These are phyloP conservation scores for Citrus australasica DNA, from an alignment of 345 rosid genomes.

Conservation along the genomic window DNA sequence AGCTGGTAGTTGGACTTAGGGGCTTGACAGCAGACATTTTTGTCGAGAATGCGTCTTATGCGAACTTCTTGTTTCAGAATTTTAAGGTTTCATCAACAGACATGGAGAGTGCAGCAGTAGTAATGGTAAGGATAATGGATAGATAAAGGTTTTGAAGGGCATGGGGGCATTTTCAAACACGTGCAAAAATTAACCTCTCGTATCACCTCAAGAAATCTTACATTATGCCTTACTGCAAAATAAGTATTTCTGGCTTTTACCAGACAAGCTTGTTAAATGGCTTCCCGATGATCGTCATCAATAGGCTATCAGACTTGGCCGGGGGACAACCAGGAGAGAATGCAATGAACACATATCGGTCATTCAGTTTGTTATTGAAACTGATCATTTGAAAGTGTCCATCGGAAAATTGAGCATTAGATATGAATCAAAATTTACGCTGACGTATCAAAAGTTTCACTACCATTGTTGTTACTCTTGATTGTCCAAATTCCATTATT, in stretches of 20 bases:
- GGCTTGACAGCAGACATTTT: constrained; percentile 47
- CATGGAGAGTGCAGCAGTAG: constrained; percentile 56
- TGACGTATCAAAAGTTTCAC: no score
- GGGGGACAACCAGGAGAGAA: constrained; percentile 39
- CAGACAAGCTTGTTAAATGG: constrained; percentile 58
- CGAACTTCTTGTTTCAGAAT: constrained; percentile 30
- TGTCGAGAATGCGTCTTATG: constrained; percentile 49
- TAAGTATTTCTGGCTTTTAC: background rate
- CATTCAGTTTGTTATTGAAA: constrained; percentile 17
- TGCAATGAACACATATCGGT: constrained; percentile 23
- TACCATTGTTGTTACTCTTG: no score
- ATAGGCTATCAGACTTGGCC: constrained; percentile 49
- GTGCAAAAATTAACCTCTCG: background rate
- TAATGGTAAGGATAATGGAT: constrained; percentile 25
- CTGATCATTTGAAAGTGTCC: no score
- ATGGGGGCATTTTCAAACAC: no score
- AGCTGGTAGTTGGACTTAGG: constrained; percentile 41
- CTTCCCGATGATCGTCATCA: constrained; percentile 34
- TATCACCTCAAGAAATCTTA: background rate
- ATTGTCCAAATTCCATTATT: no score
- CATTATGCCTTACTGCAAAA: background rate
- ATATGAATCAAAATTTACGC: no score
- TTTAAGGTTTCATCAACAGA: constrained; percentile 46
- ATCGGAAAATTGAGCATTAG: no score
- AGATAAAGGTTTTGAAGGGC: no score